Evolutionary conservation across 2,329 filamentous ascomycete genomes (phyloP).

Genomic region (Neofusicoccum umdonicola): DNA sequence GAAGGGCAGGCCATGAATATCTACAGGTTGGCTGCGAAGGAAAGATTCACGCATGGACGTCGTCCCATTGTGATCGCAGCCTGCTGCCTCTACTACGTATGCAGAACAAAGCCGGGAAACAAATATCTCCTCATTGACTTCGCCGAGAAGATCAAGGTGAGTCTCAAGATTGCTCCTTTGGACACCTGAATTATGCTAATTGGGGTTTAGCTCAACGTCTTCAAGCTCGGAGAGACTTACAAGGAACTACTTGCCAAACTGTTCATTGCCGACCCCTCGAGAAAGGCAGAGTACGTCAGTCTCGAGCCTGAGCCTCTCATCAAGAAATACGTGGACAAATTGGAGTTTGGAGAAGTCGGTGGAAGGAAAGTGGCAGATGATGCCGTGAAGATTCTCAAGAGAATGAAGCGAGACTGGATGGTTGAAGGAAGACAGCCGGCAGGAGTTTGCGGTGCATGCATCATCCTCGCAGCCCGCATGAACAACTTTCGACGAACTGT

Average conservation of each 20-base stretch:
- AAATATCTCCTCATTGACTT: conserved; percentile 94
- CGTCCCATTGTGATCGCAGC: conserved; percentile 79
- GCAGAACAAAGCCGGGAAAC: conserved; percentile 73
- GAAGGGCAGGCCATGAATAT: conserved; percentile 40
- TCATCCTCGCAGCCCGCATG: conserved; percentile 94
- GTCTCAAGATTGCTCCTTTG: conserved; percentile 9
- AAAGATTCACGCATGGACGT: conserved; percentile 64
- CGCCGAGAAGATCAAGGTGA: conserved; percentile 69
- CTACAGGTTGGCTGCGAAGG: conserved; percentile 55
- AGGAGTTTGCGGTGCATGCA: conserved; percentile 88
- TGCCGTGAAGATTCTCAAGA: conserved; percentile 79
- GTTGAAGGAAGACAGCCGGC: conserved; percentile 89
- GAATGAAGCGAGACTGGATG: conserved; percentile 98
- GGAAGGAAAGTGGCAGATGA: conserved; percentile 80
- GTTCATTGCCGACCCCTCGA: conserved; percentile 59
- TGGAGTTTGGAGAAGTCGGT: conserved; percentile 82
- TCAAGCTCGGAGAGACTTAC: conserved; percentile 85
- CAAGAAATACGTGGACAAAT: conserved; percentile 82
- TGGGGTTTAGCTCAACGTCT: conserved; percentile 72
- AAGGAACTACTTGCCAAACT: conserved; percentile 71
- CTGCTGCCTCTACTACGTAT: conserved; percentile 82
- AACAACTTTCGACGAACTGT: conserved; percentile 95
- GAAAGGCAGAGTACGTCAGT: conserved; percentile 52
- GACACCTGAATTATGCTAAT: background rate
- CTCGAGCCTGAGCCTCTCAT: conserved; percentile 83